These are phyloP conservation scores for Euphorbia corollata DNA, from an alignment of 441 rosid species.

Conservation along the genomic window DNA sequence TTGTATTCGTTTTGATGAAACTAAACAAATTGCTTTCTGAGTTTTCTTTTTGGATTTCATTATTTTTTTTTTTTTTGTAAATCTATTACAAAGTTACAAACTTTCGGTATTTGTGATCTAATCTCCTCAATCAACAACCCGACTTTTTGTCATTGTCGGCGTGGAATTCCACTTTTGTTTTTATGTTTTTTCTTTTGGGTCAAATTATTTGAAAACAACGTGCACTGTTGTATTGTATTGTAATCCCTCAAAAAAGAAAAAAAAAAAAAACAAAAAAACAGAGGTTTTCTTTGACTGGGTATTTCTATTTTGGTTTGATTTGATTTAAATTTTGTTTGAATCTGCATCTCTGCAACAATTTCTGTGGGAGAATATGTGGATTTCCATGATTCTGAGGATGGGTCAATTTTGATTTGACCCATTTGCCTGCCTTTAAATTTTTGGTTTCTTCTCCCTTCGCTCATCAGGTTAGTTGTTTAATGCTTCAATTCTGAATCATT, in stretches of 20 bases:
- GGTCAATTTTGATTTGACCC: slow-evolving; percentile 14
- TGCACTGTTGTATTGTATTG: slow-evolving; percentile 33
- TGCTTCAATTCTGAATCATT: slow-evolving; percentile 7
- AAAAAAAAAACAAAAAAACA: not conserved
- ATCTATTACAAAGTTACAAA: not conserved
- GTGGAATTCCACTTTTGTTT: slow-evolving; percentile 13
- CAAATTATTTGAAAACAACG: slow-evolving; percentile 29
- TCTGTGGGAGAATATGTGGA: slow-evolving; percentile 19
- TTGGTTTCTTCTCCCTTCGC: slow-evolving; percentile 16
- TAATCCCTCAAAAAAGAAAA: too few species aligned
- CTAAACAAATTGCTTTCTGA: not conserved
- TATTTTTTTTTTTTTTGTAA: not conserved
- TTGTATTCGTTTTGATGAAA: not conserved
- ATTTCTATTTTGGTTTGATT: slow-evolving; percentile 6
- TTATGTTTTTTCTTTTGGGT: slow-evolving; percentile 9
- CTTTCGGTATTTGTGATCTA: slow-evolving; percentile 35
- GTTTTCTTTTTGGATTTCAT: not conserved
- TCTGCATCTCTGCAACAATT: slow-evolving; percentile 1
- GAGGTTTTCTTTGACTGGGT: not conserved
- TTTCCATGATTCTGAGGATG: slow-evolving; percentile 18
- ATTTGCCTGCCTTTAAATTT: slow-evolving; percentile 19
- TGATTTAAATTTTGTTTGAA: slow-evolving; percentile 6
- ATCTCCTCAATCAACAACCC: slow-evolving; percentile 28
- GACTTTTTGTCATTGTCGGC: slow-evolving; percentile 41
- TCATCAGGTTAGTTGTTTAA: slow-evolving; percentile 24